phyloP scores from a whole-genome alignment of 2,329 filamentous ascomycete species.

The Colletotrichum chlorophyti region DNA sequence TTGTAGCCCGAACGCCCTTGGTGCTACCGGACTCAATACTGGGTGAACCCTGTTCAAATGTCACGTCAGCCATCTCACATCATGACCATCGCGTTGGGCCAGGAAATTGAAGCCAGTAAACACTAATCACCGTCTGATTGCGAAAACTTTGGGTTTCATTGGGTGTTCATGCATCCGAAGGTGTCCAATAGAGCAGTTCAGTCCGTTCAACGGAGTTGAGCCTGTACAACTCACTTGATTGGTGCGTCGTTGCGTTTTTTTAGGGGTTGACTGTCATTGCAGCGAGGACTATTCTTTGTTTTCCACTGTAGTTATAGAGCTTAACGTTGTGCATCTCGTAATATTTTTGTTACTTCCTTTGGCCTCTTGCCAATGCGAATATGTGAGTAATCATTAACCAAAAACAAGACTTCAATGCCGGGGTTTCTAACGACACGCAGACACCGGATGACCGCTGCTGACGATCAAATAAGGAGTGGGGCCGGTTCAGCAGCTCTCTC shows the following conservation, averaged over 20 bases:
- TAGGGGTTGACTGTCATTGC: too few relatives aligned
- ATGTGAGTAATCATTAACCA: neutral
- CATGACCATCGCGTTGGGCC: too few relatives aligned
- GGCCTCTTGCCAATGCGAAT: slow-evolving; percentile 9
- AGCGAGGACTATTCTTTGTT: too few relatives aligned
- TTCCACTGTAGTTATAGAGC: slow-evolving; percentile 3
- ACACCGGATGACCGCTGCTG: slow-evolving; percentile 51
- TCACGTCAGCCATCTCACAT: slow-evolving; percentile 18
- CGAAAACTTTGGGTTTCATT: slow-evolving; percentile 3
- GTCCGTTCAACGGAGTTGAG: neutral
- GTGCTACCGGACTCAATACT: too few relatives aligned
- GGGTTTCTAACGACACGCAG: neutral
- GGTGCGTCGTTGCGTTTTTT: too few relatives aligned
- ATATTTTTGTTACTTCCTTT: slow-evolving; percentile 1
- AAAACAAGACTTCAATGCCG: too few relatives aligned
- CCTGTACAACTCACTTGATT: too few relatives aligned
- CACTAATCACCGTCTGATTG: neutral
- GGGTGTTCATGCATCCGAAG: neutral
- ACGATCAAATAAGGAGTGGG: slow-evolving; percentile 54
- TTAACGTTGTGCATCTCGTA: neutral
- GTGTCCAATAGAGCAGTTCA: neutral
- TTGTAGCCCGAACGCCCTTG: too few relatives aligned
- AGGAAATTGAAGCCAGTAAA: neutral
- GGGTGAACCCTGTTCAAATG: neutral
- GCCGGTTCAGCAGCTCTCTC: slow-evolving; percentile 55